phyloP scores from a whole-genome alignment of 1,284 basidiomycete species.

The Pascua sp. region DNA sequence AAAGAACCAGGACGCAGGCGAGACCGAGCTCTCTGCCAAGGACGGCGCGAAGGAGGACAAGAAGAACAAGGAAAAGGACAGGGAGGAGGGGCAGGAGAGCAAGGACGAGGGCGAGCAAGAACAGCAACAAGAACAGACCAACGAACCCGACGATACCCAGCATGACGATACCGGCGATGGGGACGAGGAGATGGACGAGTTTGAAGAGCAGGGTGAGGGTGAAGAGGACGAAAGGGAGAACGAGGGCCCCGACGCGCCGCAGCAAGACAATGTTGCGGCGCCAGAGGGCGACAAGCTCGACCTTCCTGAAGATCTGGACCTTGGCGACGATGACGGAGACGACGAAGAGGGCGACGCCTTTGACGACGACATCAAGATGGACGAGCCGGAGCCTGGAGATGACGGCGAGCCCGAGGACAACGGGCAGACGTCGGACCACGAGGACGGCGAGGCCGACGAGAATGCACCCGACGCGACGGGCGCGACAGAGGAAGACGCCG shows the following conservation, averaged over 20 bases:
- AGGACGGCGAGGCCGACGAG: conserved; percentile 31
- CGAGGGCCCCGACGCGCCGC: conserved; percentile 29
- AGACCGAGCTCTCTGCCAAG: conserved; percentile 73
- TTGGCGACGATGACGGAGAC: conserved; percentile 52
- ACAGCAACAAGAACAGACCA: conserved; percentile 32
- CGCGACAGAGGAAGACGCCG: conserved; percentile 43
- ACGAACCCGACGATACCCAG: conserved; percentile 27
- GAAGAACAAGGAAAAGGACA: conserved; percentile 43
- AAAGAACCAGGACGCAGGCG: conserved; percentile 47
- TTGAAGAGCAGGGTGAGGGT: conserved; percentile 41
- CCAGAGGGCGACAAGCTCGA: conserved; percentile 75
- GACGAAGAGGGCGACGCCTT: conserved; percentile 41
- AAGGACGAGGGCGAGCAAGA: conserved; percentile 28
- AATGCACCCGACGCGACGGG: conserved; percentile 41
- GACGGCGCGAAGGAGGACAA: conserved; percentile 53
- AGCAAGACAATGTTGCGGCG: conserved; percentile 62
- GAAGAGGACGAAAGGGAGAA: conserved; percentile 48
- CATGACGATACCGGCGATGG: conserved; percentile 27
- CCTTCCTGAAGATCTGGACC: conserved; percentile 75
- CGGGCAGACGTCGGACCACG: conserved; percentile 37
- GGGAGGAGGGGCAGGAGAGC: conserved; percentile 45
- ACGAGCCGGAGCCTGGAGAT: conserved; percentile 15
- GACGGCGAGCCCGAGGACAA: conserved; percentile 36
- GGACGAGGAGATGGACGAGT: conserved; percentile 25
- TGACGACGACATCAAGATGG: conserved; percentile 21